These are phyloP conservation scores for Apiospora saccharicola DNA, from an alignment of 2,329 filamentous ascomycete species.

Conservation along the genomic window DNA sequence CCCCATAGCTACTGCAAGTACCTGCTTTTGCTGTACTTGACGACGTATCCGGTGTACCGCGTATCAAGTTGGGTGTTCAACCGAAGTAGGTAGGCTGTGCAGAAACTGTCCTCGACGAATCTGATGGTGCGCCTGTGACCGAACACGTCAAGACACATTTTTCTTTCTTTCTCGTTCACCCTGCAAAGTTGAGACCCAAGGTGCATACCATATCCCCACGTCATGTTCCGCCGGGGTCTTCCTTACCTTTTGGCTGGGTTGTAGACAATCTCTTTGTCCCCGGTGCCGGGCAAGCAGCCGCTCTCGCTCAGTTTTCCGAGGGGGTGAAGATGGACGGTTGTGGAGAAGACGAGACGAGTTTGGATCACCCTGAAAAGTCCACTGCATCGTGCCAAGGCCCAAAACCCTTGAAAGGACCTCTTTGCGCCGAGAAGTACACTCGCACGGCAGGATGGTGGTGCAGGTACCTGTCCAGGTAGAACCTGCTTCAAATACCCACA, in stretches of 20 bases:
- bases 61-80: constrained; percentile 19
- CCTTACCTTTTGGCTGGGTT: constrained; percentile 1
- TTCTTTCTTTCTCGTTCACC: neutral
- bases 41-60: neutral
- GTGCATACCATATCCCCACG: constrained; percentile 1
- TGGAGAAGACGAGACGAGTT: constrained; percentile 18
- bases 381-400: constrained; percentile 18
- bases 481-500: neutral
- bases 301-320: constrained; percentile 11
- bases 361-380: constrained; percentile 20
- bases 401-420: neutral
- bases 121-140: constrained; percentile 13
- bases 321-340: constrained; percentile 3
- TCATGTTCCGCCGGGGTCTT: constrained; percentile 1
- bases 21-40: constrained; percentile 3
- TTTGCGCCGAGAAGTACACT: neutral
- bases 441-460: neutral
- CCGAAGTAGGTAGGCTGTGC: constrained; percentile 16
- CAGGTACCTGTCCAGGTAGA: neutral
- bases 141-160: neutral
- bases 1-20: neutral
- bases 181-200: neutral
- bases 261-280: neutral
- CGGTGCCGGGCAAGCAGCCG: neutral
- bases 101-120: constrained; percentile 6